phyloP scores from a whole-genome alignment of 2,329 filamentous ascomycete species.

The Diaporthe citri region DNA sequence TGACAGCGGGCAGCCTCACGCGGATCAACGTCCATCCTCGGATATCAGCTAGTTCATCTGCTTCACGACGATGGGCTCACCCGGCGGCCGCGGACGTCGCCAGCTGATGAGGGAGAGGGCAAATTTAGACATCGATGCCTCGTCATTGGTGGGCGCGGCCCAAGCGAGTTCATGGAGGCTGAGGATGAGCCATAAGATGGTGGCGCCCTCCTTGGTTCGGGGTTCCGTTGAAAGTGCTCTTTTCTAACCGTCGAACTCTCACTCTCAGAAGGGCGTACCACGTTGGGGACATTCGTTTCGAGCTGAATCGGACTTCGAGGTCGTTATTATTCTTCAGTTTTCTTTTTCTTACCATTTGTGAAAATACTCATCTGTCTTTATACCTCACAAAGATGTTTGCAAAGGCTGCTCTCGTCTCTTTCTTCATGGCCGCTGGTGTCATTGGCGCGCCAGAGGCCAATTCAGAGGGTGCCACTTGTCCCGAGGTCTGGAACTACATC shows the following conservation, averaged over 20 bases:
- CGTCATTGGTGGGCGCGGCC: not conserved
- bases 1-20: not conserved
- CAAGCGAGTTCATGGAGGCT: not conserved
- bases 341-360: not conserved
- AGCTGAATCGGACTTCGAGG: not conserved
- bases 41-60: not conserved
- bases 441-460: not conserved
- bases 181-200: not conserved
- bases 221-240: not conserved
- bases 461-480: not conserved
- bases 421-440: constrained; percentile 23
- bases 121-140: not conserved
- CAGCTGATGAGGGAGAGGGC: not conserved
- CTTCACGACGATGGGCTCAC: not conserved
- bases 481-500: constrained; percentile 30
- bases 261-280: not conserved
- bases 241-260: not conserved
- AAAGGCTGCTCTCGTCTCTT: constrained; percentile 3
- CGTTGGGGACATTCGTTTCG: not conserved
- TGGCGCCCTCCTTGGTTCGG: not conserved
- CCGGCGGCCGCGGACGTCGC: not conserved
- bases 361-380: not conserved
- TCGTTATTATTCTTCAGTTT: not conserved
- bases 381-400: not conserved
- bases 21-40: not conserved